These are phyloP conservation scores for Dothistroma pini DNA, from an alignment of 2,329 filamentous ascomycete species.

Conservation along the genomic window DNA sequence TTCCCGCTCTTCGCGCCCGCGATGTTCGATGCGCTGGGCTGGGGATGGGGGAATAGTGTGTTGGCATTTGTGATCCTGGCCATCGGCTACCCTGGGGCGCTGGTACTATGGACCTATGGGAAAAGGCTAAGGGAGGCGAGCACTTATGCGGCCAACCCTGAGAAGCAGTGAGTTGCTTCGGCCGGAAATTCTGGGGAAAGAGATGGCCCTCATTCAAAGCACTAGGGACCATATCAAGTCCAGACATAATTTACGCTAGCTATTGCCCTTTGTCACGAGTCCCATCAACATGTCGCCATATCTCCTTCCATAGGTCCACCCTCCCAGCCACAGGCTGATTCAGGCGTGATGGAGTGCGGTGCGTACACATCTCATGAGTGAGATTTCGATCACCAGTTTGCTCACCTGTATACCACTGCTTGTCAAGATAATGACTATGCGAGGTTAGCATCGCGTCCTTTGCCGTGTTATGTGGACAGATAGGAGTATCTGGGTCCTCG, in stretches of 20 bases:
- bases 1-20: conserved; percentile 50
- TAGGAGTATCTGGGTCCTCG: too few species aligned
- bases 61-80: conserved; percentile 22
- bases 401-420: too few species aligned
- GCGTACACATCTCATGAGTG: too few species aligned
- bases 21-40: conserved; percentile 38
- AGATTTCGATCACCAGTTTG: too few species aligned
- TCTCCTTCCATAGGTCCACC: not conserved
- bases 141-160: not conserved
- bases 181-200: not conserved
- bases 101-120: conserved; percentile 24
- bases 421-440: too few species aligned
- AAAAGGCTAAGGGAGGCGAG: conserved; percentile 7
- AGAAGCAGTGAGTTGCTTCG: not conserved
- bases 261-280: not conserved
- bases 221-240: too few species aligned
- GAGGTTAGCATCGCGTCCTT: too few species aligned
- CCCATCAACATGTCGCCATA: not conserved
- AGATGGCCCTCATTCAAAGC: too few species aligned
- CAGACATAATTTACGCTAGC: not conserved
- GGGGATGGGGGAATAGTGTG: conserved; percentile 39
- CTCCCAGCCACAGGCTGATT: not conserved
- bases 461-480: too few species aligned
- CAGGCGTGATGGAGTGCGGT: too few species aligned
- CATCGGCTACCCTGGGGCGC: conserved; percentile 18